phyloP scores from a whole-genome alignment of 164 flowering plant species.

The Nymphaea thermarum region DNA sequence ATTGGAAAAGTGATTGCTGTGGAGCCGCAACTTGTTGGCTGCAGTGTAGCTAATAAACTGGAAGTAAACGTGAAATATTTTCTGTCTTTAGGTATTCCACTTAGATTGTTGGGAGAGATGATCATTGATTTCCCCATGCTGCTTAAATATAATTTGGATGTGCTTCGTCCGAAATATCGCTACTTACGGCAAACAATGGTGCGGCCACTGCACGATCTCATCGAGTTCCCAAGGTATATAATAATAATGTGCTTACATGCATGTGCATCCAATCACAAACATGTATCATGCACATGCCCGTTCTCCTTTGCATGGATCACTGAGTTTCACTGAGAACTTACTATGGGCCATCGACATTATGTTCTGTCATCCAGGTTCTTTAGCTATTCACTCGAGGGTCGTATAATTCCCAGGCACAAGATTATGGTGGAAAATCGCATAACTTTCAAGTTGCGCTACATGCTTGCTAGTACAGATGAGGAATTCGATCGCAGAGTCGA shows the following conservation, averaged over 20 bases:
- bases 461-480: constrained; percentile 62
- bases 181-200: constrained; percentile 83
- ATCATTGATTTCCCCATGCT: constrained; percentile 84
- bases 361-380: constrained; percentile 43
- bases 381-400: constrained; percentile 78
- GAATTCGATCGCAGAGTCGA: constrained; percentile 48
- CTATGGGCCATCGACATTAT: too few species aligned
- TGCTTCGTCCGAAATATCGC: constrained; percentile 78
- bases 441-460: constrained; percentile 65
- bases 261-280: too few species aligned
- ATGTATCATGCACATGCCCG: too few species aligned
- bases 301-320: too few species aligned
- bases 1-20: constrained; percentile 78
- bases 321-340: too few species aligned
- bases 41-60: constrained; percentile 62
- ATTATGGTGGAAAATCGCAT: constrained; percentile 54
- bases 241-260: background rate
- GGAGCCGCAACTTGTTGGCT: constrained; percentile 86
- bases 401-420: constrained; percentile 77
- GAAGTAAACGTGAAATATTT: constrained; percentile 74
- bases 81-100: constrained; percentile 69
- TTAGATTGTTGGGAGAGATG: constrained; percentile 59
- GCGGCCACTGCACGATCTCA: constrained; percentile 69
- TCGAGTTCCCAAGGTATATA: constrained; percentile 81
- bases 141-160: constrained; percentile 62